Percentiles rank a stretch among this genome's conserved stretches.
phyloP scores from a whole-genome alignment of 257 asterid species.

The Solanum sejunctum region DNA sequence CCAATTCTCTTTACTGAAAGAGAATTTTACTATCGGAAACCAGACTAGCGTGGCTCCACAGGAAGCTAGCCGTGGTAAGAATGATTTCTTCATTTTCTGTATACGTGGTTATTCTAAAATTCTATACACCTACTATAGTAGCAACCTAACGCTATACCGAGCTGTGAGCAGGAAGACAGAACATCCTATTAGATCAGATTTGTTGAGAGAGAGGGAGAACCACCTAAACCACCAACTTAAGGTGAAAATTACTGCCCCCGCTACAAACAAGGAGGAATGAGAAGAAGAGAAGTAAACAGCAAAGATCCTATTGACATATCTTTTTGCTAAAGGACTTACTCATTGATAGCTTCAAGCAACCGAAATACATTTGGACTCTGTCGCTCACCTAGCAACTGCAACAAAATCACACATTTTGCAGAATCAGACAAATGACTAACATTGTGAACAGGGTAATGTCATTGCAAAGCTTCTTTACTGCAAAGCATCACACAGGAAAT shows the following conservation, averaged over 20 bases:
- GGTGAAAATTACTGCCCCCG: not conserved
- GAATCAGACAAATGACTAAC: constrained; percentile 1
- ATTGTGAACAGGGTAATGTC: not conserved
- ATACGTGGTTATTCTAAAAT: not conserved
- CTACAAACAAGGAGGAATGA: not conserved
- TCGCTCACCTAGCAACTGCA: constrained; percentile 59
- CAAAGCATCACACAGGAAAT: not conserved
- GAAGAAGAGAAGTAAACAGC: not conserved
- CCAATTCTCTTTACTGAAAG: not conserved
- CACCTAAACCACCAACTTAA: not conserved
- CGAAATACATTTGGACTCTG: constrained; percentile 49
- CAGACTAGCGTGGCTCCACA: not conserved
- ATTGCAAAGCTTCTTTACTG: not conserved
- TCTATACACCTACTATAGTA: not conserved
- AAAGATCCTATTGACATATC: not conserved
- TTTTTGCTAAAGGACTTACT: constrained; percentile 15
- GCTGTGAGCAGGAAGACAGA: not conserved
- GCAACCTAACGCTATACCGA: not conserved
- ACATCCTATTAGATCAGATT: not conserved
- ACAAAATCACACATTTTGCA: not conserved
- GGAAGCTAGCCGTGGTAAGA: not conserved
- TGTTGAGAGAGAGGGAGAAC: not conserved
- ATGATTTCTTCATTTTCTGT: not conserved
- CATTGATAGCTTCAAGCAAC: constrained; percentile 49
- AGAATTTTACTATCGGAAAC: not conserved